Evolutionary conservation across 2,329 filamentous ascomycete species (phyloP).

Genomic region (Cordyceps fumosorosea): DNA sequence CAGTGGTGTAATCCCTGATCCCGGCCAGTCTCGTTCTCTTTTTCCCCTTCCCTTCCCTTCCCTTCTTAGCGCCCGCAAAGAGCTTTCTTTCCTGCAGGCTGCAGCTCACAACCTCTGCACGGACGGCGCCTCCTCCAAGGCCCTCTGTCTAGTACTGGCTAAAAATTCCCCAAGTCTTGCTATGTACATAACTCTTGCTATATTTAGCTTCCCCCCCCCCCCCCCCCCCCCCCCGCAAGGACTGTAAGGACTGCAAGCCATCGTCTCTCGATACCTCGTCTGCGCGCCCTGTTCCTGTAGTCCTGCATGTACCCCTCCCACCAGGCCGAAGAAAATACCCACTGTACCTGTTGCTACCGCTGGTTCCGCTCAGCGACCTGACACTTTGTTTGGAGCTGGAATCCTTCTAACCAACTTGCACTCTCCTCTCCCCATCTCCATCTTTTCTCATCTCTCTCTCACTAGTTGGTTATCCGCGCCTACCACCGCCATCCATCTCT

Average conservation of each 20-base stretch:
- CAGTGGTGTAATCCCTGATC: not conserved
- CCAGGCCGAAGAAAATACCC: not conserved
- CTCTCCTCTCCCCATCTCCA: not conserved
- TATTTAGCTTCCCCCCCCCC: not conserved
- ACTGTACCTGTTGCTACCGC: not conserved
- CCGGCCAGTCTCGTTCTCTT: not conserved
- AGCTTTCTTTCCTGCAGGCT: not conserved
- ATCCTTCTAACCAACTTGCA: too few relatives aligned
- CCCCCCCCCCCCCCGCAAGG: too few relatives aligned
- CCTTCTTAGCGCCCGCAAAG: not conserved
- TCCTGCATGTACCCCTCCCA: not conserved
- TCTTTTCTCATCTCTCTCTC: not conserved
- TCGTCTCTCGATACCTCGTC: not conserved
- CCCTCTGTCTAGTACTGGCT: too few relatives aligned
- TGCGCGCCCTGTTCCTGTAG: not conserved
- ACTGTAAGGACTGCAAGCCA: not conserved
- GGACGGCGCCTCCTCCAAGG: too few relatives aligned
- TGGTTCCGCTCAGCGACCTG: not conserved
- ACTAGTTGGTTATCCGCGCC: not conserved
- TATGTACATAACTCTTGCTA: too few relatives aligned
- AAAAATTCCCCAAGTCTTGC: too few relatives aligned
- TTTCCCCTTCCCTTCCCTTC: not conserved
- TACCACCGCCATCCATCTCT: not conserved
- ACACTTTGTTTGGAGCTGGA: not conserved
- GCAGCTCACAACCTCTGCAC: not conserved